A percentile compares a stretch with the other conserved stretches of the same genome.
phyloP scores from a whole-genome alignment of 129 eudicot species.

The Glebionis coronaria region DNA sequence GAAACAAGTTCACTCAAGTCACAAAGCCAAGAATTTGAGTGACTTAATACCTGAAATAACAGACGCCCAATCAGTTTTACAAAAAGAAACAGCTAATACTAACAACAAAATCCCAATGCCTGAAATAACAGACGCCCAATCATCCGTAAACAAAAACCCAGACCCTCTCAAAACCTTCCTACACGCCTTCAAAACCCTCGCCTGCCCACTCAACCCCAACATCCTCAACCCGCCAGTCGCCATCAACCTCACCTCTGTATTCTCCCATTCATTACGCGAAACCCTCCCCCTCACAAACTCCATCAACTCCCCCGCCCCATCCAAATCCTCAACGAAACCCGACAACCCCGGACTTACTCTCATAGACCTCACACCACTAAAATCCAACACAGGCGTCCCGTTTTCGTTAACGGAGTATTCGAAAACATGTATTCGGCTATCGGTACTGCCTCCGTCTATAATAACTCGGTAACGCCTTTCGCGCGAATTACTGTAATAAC shows the following conservation, averaged over 20 bases:
- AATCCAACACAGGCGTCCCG: slow-evolving; percentile 52
- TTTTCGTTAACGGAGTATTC: slow-evolving; percentile 34
- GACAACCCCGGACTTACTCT: slow-evolving; percentile 89
- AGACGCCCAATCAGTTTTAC: too few relatives aligned
- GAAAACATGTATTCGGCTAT: slow-evolving; percentile 76
- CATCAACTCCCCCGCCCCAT: slow-evolving; percentile 58
- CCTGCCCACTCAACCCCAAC: slow-evolving; percentile 59
- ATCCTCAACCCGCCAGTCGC: slow-evolving; percentile 88
- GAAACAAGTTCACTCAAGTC: too few relatives aligned
- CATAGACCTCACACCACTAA: slow-evolving; percentile 62
- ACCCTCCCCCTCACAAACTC: slow-evolving; percentile 74
- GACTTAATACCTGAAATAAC: too few relatives aligned
- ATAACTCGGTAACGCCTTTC: slow-evolving; percentile 39
- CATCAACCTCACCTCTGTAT: slow-evolving; percentile 75
- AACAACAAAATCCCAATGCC: slow-evolving; percentile 37
- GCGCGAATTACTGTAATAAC: neutral
- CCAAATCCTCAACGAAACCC: slow-evolving; percentile 59
- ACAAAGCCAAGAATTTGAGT: too few relatives aligned
- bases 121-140: slow-evolving; percentile 86
- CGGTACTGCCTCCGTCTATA: slow-evolving; percentile 95
- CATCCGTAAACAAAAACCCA: slow-evolving; percentile 60
- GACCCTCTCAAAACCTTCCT: slow-evolving; percentile 61
- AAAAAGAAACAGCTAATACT: too few relatives aligned
- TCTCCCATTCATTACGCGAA: slow-evolving; percentile 58
- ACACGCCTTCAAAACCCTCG: slow-evolving; percentile 61